Conservation (phyloP, 805 yeast species). For the Candida nanaspora region DNA sequence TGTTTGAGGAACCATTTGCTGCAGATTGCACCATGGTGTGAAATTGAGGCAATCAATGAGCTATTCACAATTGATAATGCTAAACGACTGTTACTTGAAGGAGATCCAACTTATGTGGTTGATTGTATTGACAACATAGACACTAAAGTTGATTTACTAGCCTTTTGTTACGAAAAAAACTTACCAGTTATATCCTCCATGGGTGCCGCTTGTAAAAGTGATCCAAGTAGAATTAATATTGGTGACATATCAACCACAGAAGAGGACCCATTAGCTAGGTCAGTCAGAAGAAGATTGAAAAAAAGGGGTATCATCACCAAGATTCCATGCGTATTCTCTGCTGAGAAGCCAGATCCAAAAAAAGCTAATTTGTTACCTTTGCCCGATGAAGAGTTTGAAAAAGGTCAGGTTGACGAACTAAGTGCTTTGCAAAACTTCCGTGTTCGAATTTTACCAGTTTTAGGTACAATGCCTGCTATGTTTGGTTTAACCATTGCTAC, state of each 20-base stretch:
- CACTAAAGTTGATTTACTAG: slow-evolving; percentile 87
- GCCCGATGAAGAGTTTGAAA: slow-evolving; percentile 70
- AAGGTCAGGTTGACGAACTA: slow-evolving; percentile 81
- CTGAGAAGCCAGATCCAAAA: slow-evolving; percentile 94
- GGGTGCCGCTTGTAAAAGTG: slow-evolving; percentile 97
- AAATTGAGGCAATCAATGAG: slow-evolving; percentile 69
- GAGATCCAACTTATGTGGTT: slow-evolving; percentile 68
- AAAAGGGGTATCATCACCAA: slow-evolving; percentile 68
- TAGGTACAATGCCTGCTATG: slow-evolving; percentile 96
- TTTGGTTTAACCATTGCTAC: slow-evolving; percentile 91
- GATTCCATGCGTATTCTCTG: slow-evolving; percentile 83
- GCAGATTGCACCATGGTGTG: slow-evolving; percentile 90
- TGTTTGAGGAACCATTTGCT: slow-evolving; percentile 63
- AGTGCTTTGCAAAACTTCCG: slow-evolving; percentile 86
- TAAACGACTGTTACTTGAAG: slow-evolving; percentile 47
- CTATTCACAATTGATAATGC: slow-evolving; percentile 69
- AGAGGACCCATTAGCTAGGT: slow-evolving; percentile 88
- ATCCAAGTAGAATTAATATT: slow-evolving; percentile 83
- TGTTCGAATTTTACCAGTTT: slow-evolving; percentile 89
- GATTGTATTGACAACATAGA: slow-evolving; percentile 97
- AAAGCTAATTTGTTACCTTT: slow-evolving; percentile 85
- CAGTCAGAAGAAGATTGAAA: slow-evolving; percentile 79
- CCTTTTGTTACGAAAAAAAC: slow-evolving; percentile 54
- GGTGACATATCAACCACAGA: slow-evolving; percentile 86
- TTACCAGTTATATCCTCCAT: slow-evolving; percentile 81